phyloP scores from a whole-genome alignment of 1,284 basidiomycete genomes.

The Somion occarium region DNA sequence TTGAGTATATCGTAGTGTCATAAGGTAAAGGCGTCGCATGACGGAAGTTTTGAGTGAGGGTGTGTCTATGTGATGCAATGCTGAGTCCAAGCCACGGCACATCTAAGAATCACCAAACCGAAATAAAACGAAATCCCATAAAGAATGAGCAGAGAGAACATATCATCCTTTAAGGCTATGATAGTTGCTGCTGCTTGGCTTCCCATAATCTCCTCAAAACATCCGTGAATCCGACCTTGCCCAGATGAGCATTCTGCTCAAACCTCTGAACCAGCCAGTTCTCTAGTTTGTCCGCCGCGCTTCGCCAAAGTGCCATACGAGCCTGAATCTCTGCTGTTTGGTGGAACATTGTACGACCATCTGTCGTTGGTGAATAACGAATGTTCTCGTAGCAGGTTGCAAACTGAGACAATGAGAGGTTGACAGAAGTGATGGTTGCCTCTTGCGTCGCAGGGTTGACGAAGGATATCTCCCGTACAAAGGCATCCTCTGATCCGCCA shows the following conservation, averaged over 20 bases:
- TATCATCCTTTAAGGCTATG: slow-evolving; percentile 16
- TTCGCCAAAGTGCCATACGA: slow-evolving; percentile 72
- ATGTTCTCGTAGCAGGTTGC: slow-evolving; percentile 88
- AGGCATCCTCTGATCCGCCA: slow-evolving; percentile 88
- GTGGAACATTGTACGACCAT: slow-evolving; percentile 58
- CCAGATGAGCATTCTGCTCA: slow-evolving; percentile 82
- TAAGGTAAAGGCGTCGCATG: slow-evolving; percentile 8
- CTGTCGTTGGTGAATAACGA: slow-evolving; percentile 71
- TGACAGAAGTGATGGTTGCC: slow-evolving; percentile 83
- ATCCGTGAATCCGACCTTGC: slow-evolving; percentile 84
- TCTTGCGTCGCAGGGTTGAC: slow-evolving; percentile 77
- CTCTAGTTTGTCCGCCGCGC: slow-evolving; percentile 77
- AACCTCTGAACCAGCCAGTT: slow-evolving; percentile 81
- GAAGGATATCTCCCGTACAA: slow-evolving; percentile 91
- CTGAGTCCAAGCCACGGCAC: slow-evolving; percentile 5
- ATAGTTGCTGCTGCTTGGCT: slow-evolving; percentile 36
- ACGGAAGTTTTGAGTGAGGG: slow-evolving; percentile 3
- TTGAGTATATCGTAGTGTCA: slow-evolving; percentile 10
- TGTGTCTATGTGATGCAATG: slow-evolving; percentile 2
- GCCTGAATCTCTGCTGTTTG: slow-evolving; percentile 87
- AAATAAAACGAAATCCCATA: neutral
- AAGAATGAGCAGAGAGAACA: neutral
- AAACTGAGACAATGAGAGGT: slow-evolving; percentile 87
- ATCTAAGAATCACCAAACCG: slow-evolving; percentile 4
- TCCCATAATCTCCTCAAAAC: slow-evolving; percentile 77